phyloP scores from a whole-genome alignment of 306 rosid genomes.

The Gillenia trifoliata region DNA sequence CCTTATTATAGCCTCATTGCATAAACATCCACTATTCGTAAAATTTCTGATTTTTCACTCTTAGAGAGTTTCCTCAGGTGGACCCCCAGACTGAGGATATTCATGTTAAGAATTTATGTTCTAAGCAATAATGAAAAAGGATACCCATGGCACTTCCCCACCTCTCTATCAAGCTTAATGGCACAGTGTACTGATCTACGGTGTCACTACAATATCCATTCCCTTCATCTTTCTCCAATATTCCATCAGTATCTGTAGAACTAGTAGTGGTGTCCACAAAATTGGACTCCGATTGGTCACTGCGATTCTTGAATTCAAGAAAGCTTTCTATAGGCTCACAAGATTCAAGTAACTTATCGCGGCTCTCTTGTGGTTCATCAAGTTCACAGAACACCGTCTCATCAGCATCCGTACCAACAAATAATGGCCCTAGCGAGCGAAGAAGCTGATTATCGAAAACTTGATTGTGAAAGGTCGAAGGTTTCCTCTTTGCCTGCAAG shows the following conservation, averaged over 20 bases:
- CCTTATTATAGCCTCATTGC: neutral
- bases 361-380: conserved; percentile 39
- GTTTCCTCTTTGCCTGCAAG: conserved; percentile 76
- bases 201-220: conserved; percentile 20
- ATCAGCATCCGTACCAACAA: conserved; percentile 32
- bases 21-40: neutral
- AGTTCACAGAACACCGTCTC: conserved; percentile 24
- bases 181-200: conserved; percentile 56
- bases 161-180: conserved; percentile 77
- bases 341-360: conserved; percentile 45
- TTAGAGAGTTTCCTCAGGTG: neutral
- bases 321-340: conserved; percentile 73
- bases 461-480: conserved; percentile 48
- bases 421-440: conserved; percentile 50
- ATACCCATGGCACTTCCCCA: conserved; percentile 99
- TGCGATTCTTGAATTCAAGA: conserved; percentile 49
- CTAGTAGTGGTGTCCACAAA: conserved; percentile 21
- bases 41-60: neutral
- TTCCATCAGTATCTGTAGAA: conserved; percentile 17
- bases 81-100: neutral
- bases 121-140: conserved; percentile 40
- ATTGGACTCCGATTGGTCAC: conserved; percentile 24
- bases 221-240: conserved; percentile 14
- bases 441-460: conserved; percentile 42
- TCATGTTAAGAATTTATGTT: neutral